Evolutionary conservation across 257 asterid species (phyloP).

Genomic region (Avicennia marina): DNA sequence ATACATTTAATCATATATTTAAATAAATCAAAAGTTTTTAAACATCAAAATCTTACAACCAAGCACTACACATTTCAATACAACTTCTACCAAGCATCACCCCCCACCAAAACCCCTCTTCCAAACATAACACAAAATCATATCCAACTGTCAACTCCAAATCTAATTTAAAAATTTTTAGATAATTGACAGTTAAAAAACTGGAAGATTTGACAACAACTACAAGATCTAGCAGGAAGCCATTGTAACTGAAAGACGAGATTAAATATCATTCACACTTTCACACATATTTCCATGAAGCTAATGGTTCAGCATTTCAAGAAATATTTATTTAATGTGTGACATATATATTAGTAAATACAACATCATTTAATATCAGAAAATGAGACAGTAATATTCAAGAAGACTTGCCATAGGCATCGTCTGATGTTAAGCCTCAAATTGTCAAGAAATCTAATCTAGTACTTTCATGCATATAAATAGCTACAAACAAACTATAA

Average conservation of each 20-base stretch:
- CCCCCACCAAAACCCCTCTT: no score
- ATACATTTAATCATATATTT: no score
- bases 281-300: constrained; percentile 1
- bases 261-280: neutral
- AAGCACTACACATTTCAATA: no score
- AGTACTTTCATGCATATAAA: constrained; percentile 2
- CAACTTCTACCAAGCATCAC: no score
- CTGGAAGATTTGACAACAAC: neutral
- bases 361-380: constrained; percentile 6
- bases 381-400: neutral
- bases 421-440: constrained; percentile 1
- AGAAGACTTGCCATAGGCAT: constrained; percentile 3
- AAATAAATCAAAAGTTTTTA: no score
- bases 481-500: no score
- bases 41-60: no score
- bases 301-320: neutral
- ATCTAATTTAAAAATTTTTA: neutral
- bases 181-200: constrained; percentile 1
- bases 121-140: no score
- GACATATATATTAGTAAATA: neutral
- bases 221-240: constrained; percentile 11
- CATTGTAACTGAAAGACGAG: neutral
- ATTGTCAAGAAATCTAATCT: neutral
- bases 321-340: neutral
- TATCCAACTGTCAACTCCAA: neutral